Evolutionary conservation across 495 filamentous ascomycete species (phyloP).

Genomic region (Hyphodiscus hymeniophilus): DNA sequence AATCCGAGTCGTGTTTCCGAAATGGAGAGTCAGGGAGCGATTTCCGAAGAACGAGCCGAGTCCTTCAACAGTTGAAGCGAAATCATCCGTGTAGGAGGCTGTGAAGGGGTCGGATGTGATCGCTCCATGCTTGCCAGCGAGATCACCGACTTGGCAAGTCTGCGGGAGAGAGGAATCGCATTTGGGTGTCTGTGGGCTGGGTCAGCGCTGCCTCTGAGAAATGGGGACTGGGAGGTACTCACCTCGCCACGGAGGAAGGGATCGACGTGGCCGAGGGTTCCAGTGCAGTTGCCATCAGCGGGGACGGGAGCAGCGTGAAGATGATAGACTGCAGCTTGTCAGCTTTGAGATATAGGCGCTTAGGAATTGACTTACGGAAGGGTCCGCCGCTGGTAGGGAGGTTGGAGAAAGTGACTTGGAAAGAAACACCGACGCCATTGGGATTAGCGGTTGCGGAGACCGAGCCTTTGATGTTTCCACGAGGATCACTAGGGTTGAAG

Average conservation of each 20-base stretch:
- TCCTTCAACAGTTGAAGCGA: slow-evolving; percentile 49
- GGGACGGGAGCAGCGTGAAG: slow-evolving; percentile 71
- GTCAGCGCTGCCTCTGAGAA: background rate
- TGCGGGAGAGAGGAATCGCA: slow-evolving; percentile 55
- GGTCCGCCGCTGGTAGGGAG: slow-evolving; percentile 59
- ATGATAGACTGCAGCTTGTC: slow-evolving; percentile 58
- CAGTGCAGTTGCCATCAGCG: slow-evolving; percentile 69
- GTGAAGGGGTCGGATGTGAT: slow-evolving; percentile 43
- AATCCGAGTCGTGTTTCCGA: slow-evolving; percentile 59
- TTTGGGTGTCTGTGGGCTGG: slow-evolving; percentile 39
- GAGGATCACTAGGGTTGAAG: slow-evolving; percentile 35
- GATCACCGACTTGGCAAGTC: slow-evolving; percentile 78
- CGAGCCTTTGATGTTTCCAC: slow-evolving; percentile 51
- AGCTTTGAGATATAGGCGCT: background rate
- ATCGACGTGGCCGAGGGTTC: slow-evolving; percentile 59
- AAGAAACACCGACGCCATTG: slow-evolving; percentile 54
- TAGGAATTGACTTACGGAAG: slow-evolving; percentile 49
- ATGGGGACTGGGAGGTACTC: background rate
- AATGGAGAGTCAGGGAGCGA: slow-evolving; percentile 70
- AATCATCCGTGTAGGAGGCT: slow-evolving; percentile 55
- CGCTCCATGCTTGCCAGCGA: slow-evolving; percentile 72
- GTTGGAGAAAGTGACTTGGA: slow-evolving; percentile 54
- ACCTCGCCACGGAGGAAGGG: slow-evolving; percentile 34
- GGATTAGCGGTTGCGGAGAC: slow-evolving; percentile 45
- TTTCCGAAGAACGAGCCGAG: slow-evolving; percentile 67